Conservation (phyloP, 257 asterid genomes). For the Solanum habrochaites region DNA sequence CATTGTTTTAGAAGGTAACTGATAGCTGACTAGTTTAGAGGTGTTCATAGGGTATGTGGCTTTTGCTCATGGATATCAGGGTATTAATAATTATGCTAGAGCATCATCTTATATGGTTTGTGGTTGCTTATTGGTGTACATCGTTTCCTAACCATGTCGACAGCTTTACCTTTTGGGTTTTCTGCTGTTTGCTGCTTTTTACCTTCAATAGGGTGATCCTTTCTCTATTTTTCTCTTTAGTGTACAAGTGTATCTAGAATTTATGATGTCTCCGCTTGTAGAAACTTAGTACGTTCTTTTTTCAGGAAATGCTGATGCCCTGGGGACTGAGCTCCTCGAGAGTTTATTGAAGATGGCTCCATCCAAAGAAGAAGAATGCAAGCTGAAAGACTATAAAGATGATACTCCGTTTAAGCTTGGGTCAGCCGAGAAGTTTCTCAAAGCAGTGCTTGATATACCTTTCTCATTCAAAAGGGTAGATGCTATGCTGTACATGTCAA, state of each 20-base stretch:
- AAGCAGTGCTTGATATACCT: slow-evolving; percentile 74
- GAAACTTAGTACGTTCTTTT: not conserved
- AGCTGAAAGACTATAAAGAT: slow-evolving; percentile 57
- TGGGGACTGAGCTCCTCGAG: slow-evolving; percentile 86
- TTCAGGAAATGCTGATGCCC: slow-evolving; percentile 72
- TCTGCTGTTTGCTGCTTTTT: not conserved
- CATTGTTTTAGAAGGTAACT: not conserved
- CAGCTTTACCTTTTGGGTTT: not conserved
- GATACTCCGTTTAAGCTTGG: slow-evolving; percentile 76
- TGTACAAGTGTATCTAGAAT: not conserved
- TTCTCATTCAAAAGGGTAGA: slow-evolving; percentile 83
- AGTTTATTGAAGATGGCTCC: slow-evolving; percentile 95
- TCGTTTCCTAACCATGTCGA: not conserved
- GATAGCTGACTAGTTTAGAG: not conserved
- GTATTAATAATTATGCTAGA: not conserved
- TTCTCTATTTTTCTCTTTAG: not conserved
- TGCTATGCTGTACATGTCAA: slow-evolving; percentile 64
- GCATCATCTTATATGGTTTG: not conserved
- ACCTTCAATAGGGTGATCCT: not conserved
- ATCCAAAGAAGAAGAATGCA: slow-evolving; percentile 80
- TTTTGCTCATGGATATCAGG: not conserved
- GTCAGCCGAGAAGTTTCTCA: slow-evolving; percentile 77
- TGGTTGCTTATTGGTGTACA: not conserved
- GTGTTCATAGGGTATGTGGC: not conserved
- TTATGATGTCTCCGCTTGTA: not conserved